Conservation (phyloP, 257 asterid species). For the Sherardia arvensis region DNA sequence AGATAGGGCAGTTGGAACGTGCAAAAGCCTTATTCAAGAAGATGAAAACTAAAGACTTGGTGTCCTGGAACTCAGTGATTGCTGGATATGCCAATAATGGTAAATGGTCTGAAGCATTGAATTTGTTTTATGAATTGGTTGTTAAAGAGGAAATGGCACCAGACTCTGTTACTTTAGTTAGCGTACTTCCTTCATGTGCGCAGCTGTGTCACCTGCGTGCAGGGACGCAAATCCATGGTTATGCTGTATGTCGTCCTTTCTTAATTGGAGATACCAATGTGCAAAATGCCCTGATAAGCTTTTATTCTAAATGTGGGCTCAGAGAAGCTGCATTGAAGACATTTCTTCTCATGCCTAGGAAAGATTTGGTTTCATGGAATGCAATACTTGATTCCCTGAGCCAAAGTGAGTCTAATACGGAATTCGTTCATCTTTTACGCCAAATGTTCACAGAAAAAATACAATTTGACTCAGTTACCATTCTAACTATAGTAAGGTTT, state of each 20-base stretch:
- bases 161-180: constrained; percentile 51
- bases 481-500: constrained; percentile 40
- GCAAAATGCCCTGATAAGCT: constrained; percentile 58
- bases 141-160: constrained; percentile 24
- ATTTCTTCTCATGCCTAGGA: constrained; percentile 37
- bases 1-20: constrained; percentile 33
- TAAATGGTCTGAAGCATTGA: constrained; percentile 48
- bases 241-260: constrained; percentile 33
- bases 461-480: constrained; percentile 56
- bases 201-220: constrained; percentile 32
- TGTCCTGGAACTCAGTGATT: constrained; percentile 73
- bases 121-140: constrained; percentile 33
- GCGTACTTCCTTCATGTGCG: constrained; percentile 70
- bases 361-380: constrained; percentile 77
- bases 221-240: constrained; percentile 77
- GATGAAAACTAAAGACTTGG: constrained; percentile 50
- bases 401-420: constrained; percentile 29
- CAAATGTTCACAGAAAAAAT: constrained; percentile 44
- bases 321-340: constrained; percentile 36
- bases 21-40: constrained; percentile 42
- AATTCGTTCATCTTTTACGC: constrained; percentile 37
- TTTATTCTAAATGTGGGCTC: constrained; percentile 54
- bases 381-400: constrained; percentile 62
- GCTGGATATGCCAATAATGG: constrained; percentile 58
- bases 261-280: constrained; percentile 40